Evolutionary conservation across 2,329 filamentous ascomycete genomes (phyloP).

Genomic region (Tolypocladium album): DNA sequence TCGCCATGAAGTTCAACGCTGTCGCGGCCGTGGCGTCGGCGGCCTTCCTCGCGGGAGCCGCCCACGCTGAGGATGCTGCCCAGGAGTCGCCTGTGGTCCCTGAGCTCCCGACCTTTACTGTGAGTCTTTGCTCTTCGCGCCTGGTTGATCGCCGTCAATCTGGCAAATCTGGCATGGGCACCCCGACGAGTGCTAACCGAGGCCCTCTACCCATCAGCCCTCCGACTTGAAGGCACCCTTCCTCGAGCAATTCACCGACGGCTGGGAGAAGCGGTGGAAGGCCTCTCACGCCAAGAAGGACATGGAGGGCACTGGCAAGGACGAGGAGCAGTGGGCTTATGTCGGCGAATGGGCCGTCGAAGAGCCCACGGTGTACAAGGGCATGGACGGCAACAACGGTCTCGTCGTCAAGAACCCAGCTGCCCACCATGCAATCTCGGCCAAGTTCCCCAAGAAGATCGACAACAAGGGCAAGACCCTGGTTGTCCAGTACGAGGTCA

Average conservation of each 20-base stretch:
- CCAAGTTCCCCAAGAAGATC: constrained; percentile 94
- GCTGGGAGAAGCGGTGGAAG: constrained; percentile 91
- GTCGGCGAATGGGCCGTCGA: constrained; percentile 95
- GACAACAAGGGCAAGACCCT: constrained; percentile 96
- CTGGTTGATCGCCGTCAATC: background rate
- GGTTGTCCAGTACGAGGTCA: constrained; percentile 98
- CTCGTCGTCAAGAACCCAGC: constrained; percentile 96
- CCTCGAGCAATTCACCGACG: constrained; percentile 96
- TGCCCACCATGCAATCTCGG: constrained; percentile 97
- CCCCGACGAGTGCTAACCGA: constrained; percentile 9
- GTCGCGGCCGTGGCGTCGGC: constrained; percentile 68
- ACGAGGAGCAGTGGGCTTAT: constrained; percentile 78
- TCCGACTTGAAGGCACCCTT: constrained; percentile 84
- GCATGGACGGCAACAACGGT: constrained; percentile 90
- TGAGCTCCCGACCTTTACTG: constrained; percentile 75
- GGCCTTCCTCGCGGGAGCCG: constrained; percentile 58
- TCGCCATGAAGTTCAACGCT: constrained; percentile 75
- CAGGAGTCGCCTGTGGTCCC: constrained; percentile 51
- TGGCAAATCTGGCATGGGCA: constrained; percentile 3
- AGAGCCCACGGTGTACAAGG: constrained; percentile 83
- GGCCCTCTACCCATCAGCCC: constrained; percentile 46
- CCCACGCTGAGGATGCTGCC: constrained; percentile 52
- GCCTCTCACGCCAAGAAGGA: constrained; percentile 96
- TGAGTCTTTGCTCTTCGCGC: constrained; percentile 37
- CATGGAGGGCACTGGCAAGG: constrained; percentile 56